Evolutionary conservation across 331 rosid genomes (phyloP).

Genomic region (Prunus yedoensis): DNA sequence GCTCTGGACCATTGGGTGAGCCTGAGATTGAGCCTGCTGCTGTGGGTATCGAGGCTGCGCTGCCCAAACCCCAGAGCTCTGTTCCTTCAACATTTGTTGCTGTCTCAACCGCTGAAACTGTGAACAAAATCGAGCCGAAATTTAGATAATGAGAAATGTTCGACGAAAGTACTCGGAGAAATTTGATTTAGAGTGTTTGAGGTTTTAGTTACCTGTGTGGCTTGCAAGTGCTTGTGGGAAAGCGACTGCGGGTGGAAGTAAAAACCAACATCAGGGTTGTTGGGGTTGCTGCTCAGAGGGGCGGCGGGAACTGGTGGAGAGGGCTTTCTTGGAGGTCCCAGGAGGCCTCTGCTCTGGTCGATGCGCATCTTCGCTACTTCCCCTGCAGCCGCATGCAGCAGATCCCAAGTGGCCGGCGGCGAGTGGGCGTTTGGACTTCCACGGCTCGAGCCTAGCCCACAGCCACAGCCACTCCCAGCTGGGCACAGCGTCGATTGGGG

Average conservation of each 20-base stretch:
- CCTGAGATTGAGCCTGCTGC: slow-evolving; percentile 3
- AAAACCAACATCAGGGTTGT: slow-evolving; percentile 29
- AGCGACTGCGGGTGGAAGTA: slow-evolving; percentile 32
- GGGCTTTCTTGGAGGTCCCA: slow-evolving; percentile 35
- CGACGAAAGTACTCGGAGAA: neutral
- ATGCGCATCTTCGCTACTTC: slow-evolving; percentile 70
- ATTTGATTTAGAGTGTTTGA: neutral
- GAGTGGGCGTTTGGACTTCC: slow-evolving; percentile 61
- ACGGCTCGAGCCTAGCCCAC: slow-evolving; percentile 47
- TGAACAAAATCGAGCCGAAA: neutral
- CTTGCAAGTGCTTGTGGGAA: slow-evolving; percentile 57
- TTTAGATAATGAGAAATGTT: neutral
- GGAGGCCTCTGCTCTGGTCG: slow-evolving; percentile 19
- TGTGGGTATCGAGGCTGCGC: slow-evolving; percentile 31
- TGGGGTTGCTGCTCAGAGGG: slow-evolving; percentile 20
- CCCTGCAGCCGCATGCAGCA: slow-evolving; percentile 82
- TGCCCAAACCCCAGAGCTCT: slow-evolving; percentile 26
- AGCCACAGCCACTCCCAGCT: slow-evolving; percentile 43
- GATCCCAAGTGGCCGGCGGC: slow-evolving; percentile 65
- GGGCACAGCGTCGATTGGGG: slow-evolving; percentile 83
- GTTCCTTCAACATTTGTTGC: slow-evolving; percentile 58
- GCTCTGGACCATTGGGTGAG: slow-evolving; percentile 21
- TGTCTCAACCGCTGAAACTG: slow-evolving; percentile 57
- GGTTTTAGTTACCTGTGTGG: slow-evolving; percentile 38
- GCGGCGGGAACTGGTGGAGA: slow-evolving; percentile 26